Base-by-base conservation (phyloP, 805 yeast species). In the Candida verbasci region DNA sequence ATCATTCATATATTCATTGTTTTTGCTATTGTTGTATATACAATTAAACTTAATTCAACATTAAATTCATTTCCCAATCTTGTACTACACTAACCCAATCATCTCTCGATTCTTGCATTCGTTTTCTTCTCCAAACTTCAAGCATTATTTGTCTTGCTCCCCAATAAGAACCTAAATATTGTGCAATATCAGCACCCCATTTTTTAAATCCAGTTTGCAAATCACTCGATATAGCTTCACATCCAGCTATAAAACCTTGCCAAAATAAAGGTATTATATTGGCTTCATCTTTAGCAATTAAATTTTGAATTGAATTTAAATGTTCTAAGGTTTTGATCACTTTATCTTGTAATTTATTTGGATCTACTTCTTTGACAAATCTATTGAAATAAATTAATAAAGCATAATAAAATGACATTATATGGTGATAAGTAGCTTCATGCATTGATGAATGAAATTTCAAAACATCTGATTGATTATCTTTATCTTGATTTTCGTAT, bases 211-310 rank as follows among this genome's bases (percentile, higher is more conserved):
- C 80, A 41, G 70, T 60, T 45, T 84, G 91, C 24, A 80, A 57
- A 24, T 65, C 67, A 1, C 57, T 47, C 5, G 80, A 75, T 41
- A 75, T 72, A 9, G 88, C 82, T 43, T 84, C 87, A 49, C 93
- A 82, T 0, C 94, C 95, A 1, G 91, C 88, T 29, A 87, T 81
- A 47, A 87, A 87, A 0, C 93, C 94, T 51, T 84, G 91, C 93
- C 95, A 87, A 48, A 86, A 78, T 23, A 86, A 62, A 3, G 96
- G 95, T 24, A 82, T 76, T 34, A 78, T 77, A 15, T 82, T 72
- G 1, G 81, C 78, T 35, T 66, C 62, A 17, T 75, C 78, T 15
- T 69, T 60, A 6, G 72, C 71, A 23, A 81, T 77, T 33, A 85
- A 61, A 27, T 56, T 52, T 39, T 79, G 84, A 38, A 87, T 73